phyloP scores from a whole-genome alignment of 305 asterid species.

The Rubia tinctorum region DNA sequence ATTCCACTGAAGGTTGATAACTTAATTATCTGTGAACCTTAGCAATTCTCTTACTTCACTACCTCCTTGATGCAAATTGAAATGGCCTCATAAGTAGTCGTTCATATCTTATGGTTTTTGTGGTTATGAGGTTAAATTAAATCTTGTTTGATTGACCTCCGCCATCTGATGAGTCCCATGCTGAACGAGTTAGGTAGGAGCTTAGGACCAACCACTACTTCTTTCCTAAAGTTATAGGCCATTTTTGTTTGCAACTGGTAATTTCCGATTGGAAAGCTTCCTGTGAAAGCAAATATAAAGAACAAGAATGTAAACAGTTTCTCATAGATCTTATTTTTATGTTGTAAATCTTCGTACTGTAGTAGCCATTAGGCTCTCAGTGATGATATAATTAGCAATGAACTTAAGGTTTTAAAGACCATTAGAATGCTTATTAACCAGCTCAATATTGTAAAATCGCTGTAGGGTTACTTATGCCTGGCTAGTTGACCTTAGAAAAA shows the following conservation, averaged over 20 bases:
- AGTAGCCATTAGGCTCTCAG: background rate
- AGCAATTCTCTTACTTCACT: background rate
- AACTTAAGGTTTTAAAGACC: background rate
- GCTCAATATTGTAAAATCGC: background rate
- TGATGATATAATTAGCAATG: background rate
- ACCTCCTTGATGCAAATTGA: background rate
- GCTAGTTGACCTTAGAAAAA: background rate
- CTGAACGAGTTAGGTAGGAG: background rate
- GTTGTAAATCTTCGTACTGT: too few species aligned
- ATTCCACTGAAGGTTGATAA: background rate
- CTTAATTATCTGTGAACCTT: background rate
- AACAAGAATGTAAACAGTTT: background rate
- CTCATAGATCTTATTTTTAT: background rate
- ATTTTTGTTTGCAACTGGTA: constrained; percentile 1
- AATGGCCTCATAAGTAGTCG: too few species aligned
- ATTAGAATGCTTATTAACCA: background rate
- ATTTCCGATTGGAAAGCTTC: background rate
- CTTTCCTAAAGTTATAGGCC: background rate
- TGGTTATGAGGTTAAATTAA: background rate
- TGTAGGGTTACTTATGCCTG: background rate
- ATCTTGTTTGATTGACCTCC: background rate
- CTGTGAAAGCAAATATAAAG: background rate
- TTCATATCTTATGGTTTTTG: background rate
- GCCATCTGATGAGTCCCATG: background rate
- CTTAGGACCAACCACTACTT: background rate